Evolutionary conservation across 139 green algal genomes (phyloP).

Genomic region (Axilococcus clingmanii): DNA sequence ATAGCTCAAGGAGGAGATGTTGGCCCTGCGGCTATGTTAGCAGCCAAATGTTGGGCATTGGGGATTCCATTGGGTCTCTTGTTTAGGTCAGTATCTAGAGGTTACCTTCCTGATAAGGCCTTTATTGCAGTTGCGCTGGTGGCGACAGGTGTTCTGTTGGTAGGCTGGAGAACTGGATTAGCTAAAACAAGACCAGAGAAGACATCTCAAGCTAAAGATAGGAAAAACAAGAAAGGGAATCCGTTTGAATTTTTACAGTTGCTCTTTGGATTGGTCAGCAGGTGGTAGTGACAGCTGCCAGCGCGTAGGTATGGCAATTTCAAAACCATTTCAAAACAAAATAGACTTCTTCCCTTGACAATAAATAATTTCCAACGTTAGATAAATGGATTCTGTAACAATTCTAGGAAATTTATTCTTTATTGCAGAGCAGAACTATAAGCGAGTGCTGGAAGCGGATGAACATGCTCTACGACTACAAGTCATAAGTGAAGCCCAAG

Average conservation of each 20-base stretch:
- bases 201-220: conserved; percentile 11
- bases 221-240: conserved; percentile 43
- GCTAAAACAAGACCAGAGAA: conserved; percentile 29
- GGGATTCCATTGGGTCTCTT: conserved; percentile 48
- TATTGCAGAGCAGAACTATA: too few species aligned
- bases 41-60: conserved; percentile 56
- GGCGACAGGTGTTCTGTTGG: conserved; percentile 49
- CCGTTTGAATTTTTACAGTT: conserved; percentile 59
- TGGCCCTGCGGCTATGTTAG: conserved; percentile 29
- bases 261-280: conserved; percentile 39
- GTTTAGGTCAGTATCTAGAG: conserved; percentile 37
- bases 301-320: too few species aligned
- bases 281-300: too few species aligned
- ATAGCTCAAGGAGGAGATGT: conserved; percentile 35
- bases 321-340: too few species aligned
- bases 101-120: conserved; percentile 51
- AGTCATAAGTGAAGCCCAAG: too few species aligned
- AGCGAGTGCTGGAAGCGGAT: too few species aligned
- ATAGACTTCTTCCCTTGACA: too few species aligned
- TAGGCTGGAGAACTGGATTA: conserved; percentile 53
- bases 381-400: too few species aligned
- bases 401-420: too few species aligned
- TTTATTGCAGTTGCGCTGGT: conserved; percentile 63
- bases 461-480: too few species aligned
- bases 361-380: too few species aligned